Percentiles rank a stretch among this genome's conserved stretches.
Conservation (phyloP, 2,329 filamentous ascomycete genomes). For the Beauveria rudraprayagi region DNA sequence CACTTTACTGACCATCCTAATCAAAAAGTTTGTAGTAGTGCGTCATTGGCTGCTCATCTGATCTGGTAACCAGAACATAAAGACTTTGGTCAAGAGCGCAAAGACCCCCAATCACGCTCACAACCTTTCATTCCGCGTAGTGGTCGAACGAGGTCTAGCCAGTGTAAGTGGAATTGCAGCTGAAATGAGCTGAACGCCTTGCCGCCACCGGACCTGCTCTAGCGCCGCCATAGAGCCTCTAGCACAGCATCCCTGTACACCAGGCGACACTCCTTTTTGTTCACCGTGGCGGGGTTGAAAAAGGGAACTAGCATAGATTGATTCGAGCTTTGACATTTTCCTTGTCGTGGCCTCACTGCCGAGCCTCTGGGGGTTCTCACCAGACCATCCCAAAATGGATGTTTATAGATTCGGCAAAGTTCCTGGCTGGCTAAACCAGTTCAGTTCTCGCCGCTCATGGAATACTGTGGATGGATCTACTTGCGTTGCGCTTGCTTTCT, state of each 20-base stretch:
- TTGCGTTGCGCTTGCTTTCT: background rate
- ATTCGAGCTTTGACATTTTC: background rate
- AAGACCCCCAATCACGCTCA: background rate
- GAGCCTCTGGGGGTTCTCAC: conserved; percentile 13
- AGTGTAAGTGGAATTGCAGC: background rate
- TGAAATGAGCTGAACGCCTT: conserved; percentile 10
- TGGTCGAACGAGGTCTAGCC: conserved; percentile 3
- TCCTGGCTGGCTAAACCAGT: conserved; percentile 1
- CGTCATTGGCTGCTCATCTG: background rate
- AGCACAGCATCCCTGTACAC: background rate
- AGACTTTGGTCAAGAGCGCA: background rate
- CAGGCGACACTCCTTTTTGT: background rate
- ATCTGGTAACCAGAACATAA: background rate
- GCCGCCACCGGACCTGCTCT: background rate
- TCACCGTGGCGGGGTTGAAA: background rate
- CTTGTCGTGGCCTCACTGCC: background rate
- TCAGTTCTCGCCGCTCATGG: background rate
- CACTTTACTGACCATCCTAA: background rate
- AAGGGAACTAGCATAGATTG: background rate
- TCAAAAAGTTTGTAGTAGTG: background rate
- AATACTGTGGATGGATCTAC: background rate
- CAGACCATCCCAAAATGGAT: conserved; percentile 17
- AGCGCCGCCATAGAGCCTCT: background rate
- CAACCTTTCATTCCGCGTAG: background rate
- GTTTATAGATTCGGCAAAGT: conserved; percentile 17